Evolutionary conservation across 2,329 filamentous ascomycete genomes (phyloP).

Genomic region (Cladophialophora bantiana): DNA sequence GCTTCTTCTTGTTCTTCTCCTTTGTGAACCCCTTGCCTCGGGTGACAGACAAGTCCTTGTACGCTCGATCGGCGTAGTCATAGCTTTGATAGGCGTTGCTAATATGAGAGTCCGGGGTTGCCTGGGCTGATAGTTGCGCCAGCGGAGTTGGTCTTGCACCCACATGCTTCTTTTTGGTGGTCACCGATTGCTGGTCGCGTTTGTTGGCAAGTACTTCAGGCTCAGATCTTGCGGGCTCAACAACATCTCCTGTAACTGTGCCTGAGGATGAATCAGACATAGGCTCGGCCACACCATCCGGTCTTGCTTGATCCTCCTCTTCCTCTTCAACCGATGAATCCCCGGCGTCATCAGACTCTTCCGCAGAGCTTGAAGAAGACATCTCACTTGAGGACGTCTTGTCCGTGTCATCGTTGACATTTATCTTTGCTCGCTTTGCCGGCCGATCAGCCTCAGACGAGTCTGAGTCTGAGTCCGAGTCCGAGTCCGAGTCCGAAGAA

Average conservation of each 20-base stretch:
- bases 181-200: constrained; percentile 4
- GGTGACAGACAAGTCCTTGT: constrained; percentile 86
- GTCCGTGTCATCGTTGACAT: constrained; percentile 11
- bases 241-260: constrained; percentile 36
- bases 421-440: constrained; percentile 33
- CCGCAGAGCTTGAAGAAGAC: constrained; percentile 44
- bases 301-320: constrained; percentile 17
- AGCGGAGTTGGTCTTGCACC: constrained; percentile 73
- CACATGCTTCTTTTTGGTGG: constrained; percentile 49
- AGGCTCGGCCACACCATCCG: constrained; percentile 15
- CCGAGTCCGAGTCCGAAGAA: constrained; percentile 48
- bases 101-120: constrained; percentile 71
- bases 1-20: constrained; percentile 99
- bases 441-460: constrained; percentile 38
- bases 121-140: constrained; percentile 73
- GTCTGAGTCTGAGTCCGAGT: constrained; percentile 47
- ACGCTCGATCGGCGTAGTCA: constrained; percentile 87
- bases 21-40: constrained; percentile 98
- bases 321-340: constrained; percentile 31
- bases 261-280: constrained; percentile 37
- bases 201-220: constrained; percentile 41
- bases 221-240: constrained; percentile 39
- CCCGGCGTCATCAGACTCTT: constrained; percentile 33
- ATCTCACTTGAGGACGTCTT: constrained; percentile 41
- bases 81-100: constrained; percentile 85